Base-by-base conservation (phyloP, 2,329 filamentous ascomycete species). In the Rhinocladiella mackenziei region DNA sequence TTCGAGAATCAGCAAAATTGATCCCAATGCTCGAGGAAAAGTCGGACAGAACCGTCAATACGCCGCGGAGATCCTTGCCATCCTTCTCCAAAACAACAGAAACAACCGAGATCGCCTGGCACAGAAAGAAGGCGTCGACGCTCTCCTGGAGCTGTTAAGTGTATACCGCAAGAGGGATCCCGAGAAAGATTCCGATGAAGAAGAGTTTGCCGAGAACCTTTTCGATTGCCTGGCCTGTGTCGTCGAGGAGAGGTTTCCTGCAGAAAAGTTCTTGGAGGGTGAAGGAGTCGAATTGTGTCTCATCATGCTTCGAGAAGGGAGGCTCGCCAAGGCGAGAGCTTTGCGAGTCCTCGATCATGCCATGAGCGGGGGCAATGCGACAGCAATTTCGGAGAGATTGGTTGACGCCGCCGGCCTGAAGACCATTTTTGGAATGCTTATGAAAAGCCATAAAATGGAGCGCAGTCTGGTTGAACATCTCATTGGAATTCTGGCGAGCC, bases 1-100 rank as follows among this genome's bases (percentile, higher is more conserved):
- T 25, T 67, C 74, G 37, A 78, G 92, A 37, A 84, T 88, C 50
- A 80, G 84, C 55, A 75, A 73, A 43, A 75, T 76, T 38, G 88
- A 95, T 62, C 70, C 69, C 3, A 30, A 43, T n/a, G 48, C 53
- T 2, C 33, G 51, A 7, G 47, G 41, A n/a, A 71, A 73, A 0
- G 78, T 94, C 1, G 75, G 80, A 4, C 92, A 98, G 62, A 98
- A 98, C 62, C 94, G 92, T 62, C 91, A 96, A 63, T 98, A 97
- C 62, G 79, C 89, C 0, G 88, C 91, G 11, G 92, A 98, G 66
- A 79, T 97, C 5, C 72, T 98, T 2, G 89, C 91, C 9, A 92
- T 98, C 42, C 70, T 98, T 6, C 75, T 91, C 13, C 89, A 96
- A 63, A 43, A 33, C 39, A 48, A 45, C 13, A 43, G 42, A 23